Evolutionary conservation across 257 asterid genomes (phyloP), one percentile per base, ranked within the genome.

Genomic region (Fraxinus quadrangulata): DNA sequence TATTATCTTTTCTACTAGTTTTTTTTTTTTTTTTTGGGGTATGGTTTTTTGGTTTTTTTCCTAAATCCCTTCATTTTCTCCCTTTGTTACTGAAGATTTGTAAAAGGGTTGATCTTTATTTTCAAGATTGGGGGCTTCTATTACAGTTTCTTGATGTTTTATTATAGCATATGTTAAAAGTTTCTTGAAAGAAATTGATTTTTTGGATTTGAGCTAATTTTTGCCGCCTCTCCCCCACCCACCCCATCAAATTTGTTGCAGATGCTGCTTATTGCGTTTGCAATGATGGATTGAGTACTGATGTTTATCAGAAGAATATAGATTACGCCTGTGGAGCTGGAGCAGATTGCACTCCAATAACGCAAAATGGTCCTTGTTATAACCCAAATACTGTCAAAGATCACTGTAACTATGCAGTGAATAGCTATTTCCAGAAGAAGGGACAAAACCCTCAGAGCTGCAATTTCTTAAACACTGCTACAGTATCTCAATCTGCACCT

Each of bases 281-380:
- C 72, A 90, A 85, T 74, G 81, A 75, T 81, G 96, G 96, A 65
- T 0, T 78, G 76, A 67, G 83, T 69, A 88, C 88, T n/a, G 1
- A 24, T 3, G 75, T 10, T 40, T 83, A 89, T 61, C 99, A 96
- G 86, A 88, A 81, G 34, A 85, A 61, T 90, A 93, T 96, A 82
- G 99, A 96, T 76, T 96, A 86, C 84, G 97, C 98, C 21, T 95
- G 99, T 84, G 98, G 97, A 59, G 31, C 73, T 76, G 96, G 97
- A 47, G 99, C 96, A 42, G 97, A 91, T 66, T 95, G 99, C 75
- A 39, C 83, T 23, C 86, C 83, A 21, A 95, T 93, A 79, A 54
- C 24, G 2, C 87, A 81, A 79, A 88, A 81, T 80, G 99, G 96
- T 54, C 73, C 88, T 67, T 95, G 99, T 83, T 95, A 4, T 68